Evolutionary conservation across 2,329 filamentous ascomycete species (phyloP).

Genomic region (Fusarium musae): DNA sequence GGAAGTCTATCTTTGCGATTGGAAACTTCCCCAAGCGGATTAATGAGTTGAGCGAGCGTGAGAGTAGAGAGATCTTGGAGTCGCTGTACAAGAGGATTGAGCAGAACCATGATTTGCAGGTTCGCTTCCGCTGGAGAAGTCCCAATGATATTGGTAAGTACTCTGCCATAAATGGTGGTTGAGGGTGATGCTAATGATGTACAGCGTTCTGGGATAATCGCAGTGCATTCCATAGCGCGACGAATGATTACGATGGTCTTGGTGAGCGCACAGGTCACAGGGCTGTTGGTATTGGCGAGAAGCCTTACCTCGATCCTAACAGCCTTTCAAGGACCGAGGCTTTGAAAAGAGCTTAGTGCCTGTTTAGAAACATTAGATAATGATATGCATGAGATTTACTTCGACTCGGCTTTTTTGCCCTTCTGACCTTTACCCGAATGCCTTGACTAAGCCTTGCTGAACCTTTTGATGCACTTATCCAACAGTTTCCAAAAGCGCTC

Average conservation of each 20-base stretch:
- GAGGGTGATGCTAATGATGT: not conserved
- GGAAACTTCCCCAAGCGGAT: constrained; percentile 56
- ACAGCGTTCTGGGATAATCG: constrained; percentile 71
- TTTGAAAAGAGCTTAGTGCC: not conserved
- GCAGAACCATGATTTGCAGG: constrained; percentile 62
- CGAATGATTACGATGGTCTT: constrained; percentile 65
- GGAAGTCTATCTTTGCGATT: constrained; percentile 61
- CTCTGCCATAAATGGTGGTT: accelerated
- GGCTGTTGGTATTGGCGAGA: constrained; percentile 65
- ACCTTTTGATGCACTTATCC: too few species aligned
- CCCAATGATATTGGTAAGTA: constrained; percentile 52
- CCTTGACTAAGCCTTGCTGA: too few species aligned
- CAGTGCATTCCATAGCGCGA: constrained; percentile 67
- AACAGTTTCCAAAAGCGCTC: accelerated
- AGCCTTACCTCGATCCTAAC: constrained; percentile 63
- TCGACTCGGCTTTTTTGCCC: too few species aligned
- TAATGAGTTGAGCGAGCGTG: constrained; percentile 56
- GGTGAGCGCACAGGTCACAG: constrained; percentile 63
- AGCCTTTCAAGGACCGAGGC: constrained; percentile 55
- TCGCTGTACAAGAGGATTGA: constrained; percentile 55
- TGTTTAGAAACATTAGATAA: not conserved
- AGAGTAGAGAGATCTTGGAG: constrained; percentile 55
- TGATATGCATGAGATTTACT: not conserved
- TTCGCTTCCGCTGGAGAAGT: constrained; percentile 58
- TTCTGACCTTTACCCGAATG: too few species aligned